phyloP scores from a whole-genome alignment of 2,329 filamentous ascomycete species.

The Sphaerulina musiva region DNA sequence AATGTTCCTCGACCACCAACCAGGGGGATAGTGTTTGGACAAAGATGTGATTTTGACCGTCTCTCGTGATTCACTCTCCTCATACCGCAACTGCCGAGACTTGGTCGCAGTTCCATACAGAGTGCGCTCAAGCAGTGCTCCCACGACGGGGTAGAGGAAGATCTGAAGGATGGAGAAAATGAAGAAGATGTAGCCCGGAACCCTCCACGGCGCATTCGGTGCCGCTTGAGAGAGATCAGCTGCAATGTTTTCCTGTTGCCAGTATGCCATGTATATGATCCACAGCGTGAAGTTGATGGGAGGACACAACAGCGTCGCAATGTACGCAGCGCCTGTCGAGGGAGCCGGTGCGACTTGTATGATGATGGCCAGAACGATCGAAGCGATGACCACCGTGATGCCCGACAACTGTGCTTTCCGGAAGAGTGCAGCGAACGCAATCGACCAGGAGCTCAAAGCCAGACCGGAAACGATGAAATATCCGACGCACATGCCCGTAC shows the following conservation, averaged over 20 bases:
- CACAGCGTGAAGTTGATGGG: slow-evolving; percentile 87
- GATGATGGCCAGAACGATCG: slow-evolving; percentile 70
- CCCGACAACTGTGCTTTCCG: slow-evolving; percentile 81
- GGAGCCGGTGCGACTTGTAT: slow-evolving; percentile 66
- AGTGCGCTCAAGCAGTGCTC: slow-evolving; percentile 63
- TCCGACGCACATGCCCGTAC: slow-evolving; percentile 41
- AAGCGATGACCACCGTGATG: slow-evolving; percentile 66
- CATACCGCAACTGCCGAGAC: slow-evolving; percentile 40
- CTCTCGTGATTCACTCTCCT: slow-evolving; percentile 25
- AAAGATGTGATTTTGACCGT: slow-evolving; percentile 68
- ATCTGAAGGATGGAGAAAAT: slow-evolving; percentile 72
- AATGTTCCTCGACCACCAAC: slow-evolving; percentile 49
- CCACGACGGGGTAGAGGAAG: slow-evolving; percentile 67
- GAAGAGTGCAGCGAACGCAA: slow-evolving; percentile 78
- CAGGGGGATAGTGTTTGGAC: slow-evolving; percentile 70
- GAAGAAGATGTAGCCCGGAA: slow-evolving; percentile 72
- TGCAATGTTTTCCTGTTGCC: slow-evolving; percentile 55
- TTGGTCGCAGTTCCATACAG: slow-evolving; percentile 68
- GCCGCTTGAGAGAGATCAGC: slow-evolving; percentile 58
- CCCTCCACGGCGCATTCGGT: slow-evolving; percentile 51
- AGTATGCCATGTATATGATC: slow-evolving; percentile 70
- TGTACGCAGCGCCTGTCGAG: slow-evolving; percentile 56
- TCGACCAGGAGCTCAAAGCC: slow-evolving; percentile 69
- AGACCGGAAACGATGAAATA: slow-evolving; percentile 72
- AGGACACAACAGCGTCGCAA: slow-evolving; percentile 71